These are phyloP conservation scores for Chalaropsis thielavioides DNA, from an alignment of 2,329 filamentous ascomycete species.

Conservation along the genomic window DNA sequence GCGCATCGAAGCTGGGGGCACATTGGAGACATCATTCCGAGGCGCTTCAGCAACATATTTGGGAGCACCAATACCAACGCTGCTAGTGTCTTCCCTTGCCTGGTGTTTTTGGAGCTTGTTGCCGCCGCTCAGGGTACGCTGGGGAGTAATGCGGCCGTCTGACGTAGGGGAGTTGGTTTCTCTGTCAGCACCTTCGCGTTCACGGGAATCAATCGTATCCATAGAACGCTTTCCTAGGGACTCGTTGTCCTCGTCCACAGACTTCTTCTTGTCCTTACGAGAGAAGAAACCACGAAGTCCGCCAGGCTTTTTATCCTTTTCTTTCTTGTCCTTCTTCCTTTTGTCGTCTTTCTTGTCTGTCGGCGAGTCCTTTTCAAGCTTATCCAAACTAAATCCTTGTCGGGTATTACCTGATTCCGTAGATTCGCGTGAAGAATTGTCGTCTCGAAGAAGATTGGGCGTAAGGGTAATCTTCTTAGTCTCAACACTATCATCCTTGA, in stretches of 20 bases:
- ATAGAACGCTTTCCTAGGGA: slow-evolving; percentile 27
- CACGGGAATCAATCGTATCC: slow-evolving; percentile 15
- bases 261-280: slow-evolving; percentile 45
- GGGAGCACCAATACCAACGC: slow-evolving; percentile 25
- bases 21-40: slow-evolving; percentile 40
- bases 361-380: slow-evolving; percentile 38
- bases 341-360: slow-evolving; percentile 57
- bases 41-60: slow-evolving; percentile 25
- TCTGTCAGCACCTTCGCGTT: slow-evolving; percentile 3
- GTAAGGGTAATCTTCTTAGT: slow-evolving; percentile 96
- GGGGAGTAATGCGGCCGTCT: slow-evolving; percentile 31
- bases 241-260: slow-evolving; percentile 44
- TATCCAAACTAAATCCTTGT: slow-evolving; percentile 58
- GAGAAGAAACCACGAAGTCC: slow-evolving; percentile 48
- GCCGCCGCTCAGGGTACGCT: slow-evolving; percentile 33
- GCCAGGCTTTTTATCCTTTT: slow-evolving; percentile 51
- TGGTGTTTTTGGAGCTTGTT: slow-evolving; percentile 60
- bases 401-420: slow-evolving; percentile 35
- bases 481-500: slow-evolving; percentile 88
- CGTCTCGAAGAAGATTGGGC: slow-evolving; percentile 78
- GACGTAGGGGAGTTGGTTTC: slow-evolving; percentile 19
- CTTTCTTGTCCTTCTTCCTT: slow-evolving; percentile 57
- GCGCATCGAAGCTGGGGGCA: slow-evolving; percentile 43
- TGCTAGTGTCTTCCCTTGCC: slow-evolving; percentile 31
- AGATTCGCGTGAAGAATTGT: slow-evolving; percentile 45